These are phyloP conservation scores for Pterocarpus macrocarpus DNA, from an alignment of 306 rosid species.

Conservation along the genomic window DNA sequence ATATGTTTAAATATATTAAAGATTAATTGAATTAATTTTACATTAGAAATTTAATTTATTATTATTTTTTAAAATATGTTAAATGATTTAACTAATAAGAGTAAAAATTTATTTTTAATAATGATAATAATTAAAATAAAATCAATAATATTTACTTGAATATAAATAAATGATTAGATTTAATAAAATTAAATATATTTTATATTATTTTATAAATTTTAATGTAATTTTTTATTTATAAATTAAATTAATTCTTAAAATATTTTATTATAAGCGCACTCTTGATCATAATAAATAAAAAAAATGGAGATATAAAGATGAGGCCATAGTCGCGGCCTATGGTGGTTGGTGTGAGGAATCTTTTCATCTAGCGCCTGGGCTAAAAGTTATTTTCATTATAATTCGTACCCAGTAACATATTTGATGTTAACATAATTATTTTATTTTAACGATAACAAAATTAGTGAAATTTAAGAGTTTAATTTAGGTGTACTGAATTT, in stretches of 20 bases:
- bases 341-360: constrained; percentile 3
- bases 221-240: background rate
- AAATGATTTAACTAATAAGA: too few species aligned
- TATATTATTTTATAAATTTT: too few species aligned
- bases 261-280: background rate
- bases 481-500: too few species aligned
- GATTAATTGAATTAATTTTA: too few species aligned
- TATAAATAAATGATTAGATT: too few species aligned
- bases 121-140: too few species aligned
- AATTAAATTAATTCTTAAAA: background rate
- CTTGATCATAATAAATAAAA: background rate
- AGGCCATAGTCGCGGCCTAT: background rate
- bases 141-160: background rate
- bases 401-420: background rate
- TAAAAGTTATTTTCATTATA: background rate
- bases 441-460: background rate
- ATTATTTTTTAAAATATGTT: too few species aligned
- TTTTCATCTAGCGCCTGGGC: background rate
- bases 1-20: too few species aligned
- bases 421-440: background rate
- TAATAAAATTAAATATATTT: too few species aligned
- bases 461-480: too few species aligned
- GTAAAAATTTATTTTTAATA: too few species aligned
- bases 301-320: background rate
- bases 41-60: too few species aligned